Percentiles rank a stretch among this genome's conserved stretches.
phyloP scores from a whole-genome alignment of 1,284 basidiomycete species.

The Chondrostereum purpureum region DNA sequence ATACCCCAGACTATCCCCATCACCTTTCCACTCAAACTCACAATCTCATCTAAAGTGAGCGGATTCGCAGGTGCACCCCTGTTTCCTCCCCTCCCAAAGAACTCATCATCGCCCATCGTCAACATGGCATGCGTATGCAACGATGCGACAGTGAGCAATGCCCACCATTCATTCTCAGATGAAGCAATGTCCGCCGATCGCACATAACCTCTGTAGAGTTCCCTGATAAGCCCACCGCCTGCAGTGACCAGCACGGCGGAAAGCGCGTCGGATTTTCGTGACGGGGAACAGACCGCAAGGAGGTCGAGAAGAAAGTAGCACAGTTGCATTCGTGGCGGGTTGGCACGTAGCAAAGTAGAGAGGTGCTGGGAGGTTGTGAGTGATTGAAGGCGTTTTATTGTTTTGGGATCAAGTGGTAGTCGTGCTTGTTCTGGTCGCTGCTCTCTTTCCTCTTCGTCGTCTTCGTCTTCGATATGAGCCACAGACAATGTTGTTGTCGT shows the following conservation, averaged over 20 bases:
- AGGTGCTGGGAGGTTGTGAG: slow-evolving; percentile 47
- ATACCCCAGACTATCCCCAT: slow-evolving; percentile 77
- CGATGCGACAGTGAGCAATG: slow-evolving; percentile 77
- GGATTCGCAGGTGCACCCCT: slow-evolving; percentile 52
- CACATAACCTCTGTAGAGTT: slow-evolving; percentile 69
- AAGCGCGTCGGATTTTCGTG: slow-evolving; percentile 39
- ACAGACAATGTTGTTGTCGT: slow-evolving; percentile 18
- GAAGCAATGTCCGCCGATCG: slow-evolving; percentile 29
- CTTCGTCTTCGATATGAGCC: slow-evolving; percentile 26
- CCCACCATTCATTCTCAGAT: slow-evolving; percentile 49
- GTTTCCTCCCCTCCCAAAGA: slow-evolving; percentile 52
- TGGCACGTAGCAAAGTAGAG: slow-evolving; percentile 35
- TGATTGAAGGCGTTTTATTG: slow-evolving; percentile 45
- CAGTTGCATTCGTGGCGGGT: slow-evolving; percentile 28
- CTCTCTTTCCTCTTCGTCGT: slow-evolving; percentile 21
- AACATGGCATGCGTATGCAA: slow-evolving; percentile 83
- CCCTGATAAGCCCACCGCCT: slow-evolving; percentile 59
- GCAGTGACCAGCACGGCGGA: slow-evolving; percentile 41
- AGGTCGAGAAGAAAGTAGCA: slow-evolving; percentile 51
- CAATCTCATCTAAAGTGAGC: slow-evolving; percentile 79
- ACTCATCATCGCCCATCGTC: slow-evolving; percentile 96
- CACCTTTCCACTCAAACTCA: slow-evolving; percentile 59
- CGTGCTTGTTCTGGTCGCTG: slow-evolving; percentile 23
- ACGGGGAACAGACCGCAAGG: slow-evolving; percentile 49
- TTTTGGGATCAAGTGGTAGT: slow-evolving; percentile 45